Base-by-base conservation (phyloP, 2,329 filamentous ascomycete genomes). In the Neonectria faginata region DNA sequence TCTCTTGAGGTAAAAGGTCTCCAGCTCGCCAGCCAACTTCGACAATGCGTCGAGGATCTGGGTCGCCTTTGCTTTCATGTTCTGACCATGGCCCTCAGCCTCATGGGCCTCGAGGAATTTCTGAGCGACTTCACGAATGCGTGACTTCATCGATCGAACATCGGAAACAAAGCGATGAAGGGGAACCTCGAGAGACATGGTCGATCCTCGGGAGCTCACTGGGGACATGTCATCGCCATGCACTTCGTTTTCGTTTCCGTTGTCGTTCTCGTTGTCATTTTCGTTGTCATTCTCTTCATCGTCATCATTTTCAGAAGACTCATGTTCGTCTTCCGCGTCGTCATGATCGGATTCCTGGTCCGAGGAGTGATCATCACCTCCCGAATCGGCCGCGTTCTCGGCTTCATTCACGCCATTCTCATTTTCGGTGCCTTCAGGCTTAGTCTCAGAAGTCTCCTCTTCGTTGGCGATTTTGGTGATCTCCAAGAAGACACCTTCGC, bases 401-500 rank as follows among this genome's bases (percentile, higher is more conserved):
- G 71, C 61, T 11, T 71, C 62, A 14, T 60, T 66, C 22, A 72
- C 70, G 11, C 56, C 67, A 11, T 72, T 68, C 8, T 67, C 62
- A 7, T 67, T 65, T 3, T 69, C 67, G 8, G 36, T 56, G 14
- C 66, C 65, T 29, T 69, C 67, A 11, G 62, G 47, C 27, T 67
- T 66, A 8, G 64, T 44, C 16, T 74, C 70, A 5, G 54, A 60
- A 56, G 72, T 53, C 9, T 78, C 72, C 56, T 86, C 81, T 55
- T 83, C 78, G 56, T 80, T 85, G 1, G 93, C 91, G 33, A 99
- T 83, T 75, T 94, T 95, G 31, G 89, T 86, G 56, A 99, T 97
- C 77, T 99, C 95, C 2, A 91, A 86, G 71, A 98, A 94, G 47
- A 99, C 96, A 39, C 96, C 96, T 80, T 99, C 97, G 0, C 96